Evolutionary conservation across 495 filamentous ascomycete species (phyloP).

Genomic region (Amorphotheca resinae): DNA sequence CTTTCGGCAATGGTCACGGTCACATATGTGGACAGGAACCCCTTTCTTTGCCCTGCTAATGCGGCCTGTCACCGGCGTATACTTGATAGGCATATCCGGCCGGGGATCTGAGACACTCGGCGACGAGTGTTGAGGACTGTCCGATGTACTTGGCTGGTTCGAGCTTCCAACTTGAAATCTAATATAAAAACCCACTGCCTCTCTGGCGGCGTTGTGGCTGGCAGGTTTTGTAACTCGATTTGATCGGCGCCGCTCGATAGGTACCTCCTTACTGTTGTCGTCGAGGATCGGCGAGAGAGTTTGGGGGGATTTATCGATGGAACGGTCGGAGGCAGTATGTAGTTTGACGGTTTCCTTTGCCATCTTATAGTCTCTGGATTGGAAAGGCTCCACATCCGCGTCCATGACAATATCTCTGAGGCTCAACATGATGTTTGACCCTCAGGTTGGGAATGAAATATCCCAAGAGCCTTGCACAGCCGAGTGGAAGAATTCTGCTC

Average conservation of each 20-base stretch:
- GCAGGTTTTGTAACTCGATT: constrained; percentile 11
- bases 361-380: constrained; percentile 20
- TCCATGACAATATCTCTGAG: constrained; percentile 25
- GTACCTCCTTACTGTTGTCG: constrained; percentile 5
- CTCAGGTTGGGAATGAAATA: constrained; percentile 15
- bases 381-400: constrained; percentile 21
- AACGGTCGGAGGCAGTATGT: constrained; percentile 9
- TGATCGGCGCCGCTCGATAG: constrained; percentile 17
- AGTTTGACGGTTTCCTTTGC: constrained; percentile 16
- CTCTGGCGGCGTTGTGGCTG: not conserved
- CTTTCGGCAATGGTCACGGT: constrained; percentile 24
- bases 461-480: constrained; percentile 15
- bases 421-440: constrained; percentile 17
- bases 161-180: constrained; percentile 2
- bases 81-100: constrained; percentile 33
- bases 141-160: constrained; percentile 7
- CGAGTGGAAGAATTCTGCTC: constrained; percentile 14
- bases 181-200: not conserved
- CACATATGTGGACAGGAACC: constrained; percentile 64
- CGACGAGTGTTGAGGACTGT: constrained; percentile 15
- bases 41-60: constrained; percentile 79
- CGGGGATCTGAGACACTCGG: constrained; percentile 12
- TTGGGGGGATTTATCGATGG: constrained; percentile 7
- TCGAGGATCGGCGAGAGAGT: constrained; percentile 8
- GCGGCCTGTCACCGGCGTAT: constrained; percentile 61